Evolutionary conservation across 257 asterid species (phyloP).

Genomic region (Anisodus tanguticus): DNA sequence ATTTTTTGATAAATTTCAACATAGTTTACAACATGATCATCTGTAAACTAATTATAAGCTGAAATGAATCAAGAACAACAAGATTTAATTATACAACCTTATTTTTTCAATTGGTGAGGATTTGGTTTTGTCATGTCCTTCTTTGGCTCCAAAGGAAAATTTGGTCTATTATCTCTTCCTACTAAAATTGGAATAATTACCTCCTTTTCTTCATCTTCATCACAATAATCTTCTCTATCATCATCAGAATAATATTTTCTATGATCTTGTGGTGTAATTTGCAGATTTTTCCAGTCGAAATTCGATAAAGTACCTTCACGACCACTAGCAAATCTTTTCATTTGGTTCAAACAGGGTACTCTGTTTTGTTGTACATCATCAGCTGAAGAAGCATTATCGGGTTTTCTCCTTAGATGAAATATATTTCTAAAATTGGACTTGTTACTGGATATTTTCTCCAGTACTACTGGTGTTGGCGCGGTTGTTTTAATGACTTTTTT

Average conservation of each 20-base stretch:
- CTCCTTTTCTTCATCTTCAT: conserved; percentile 48
- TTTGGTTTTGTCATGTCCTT: conserved; percentile 76
- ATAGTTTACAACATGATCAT: not conserved
- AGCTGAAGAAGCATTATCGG: conserved; percentile 31
- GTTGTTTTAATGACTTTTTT: not conserved
- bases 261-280: conserved; percentile 46
- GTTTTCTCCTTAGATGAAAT: conserved; percentile 39
- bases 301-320: conserved; percentile 55
- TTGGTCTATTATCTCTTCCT: conserved; percentile 29
- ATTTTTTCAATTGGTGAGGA: conserved; percentile 51
- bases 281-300: conserved; percentile 66
- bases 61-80: not conserved
- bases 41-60: not conserved
- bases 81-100: not conserved
- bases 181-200: conserved; percentile 44
- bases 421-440: conserved; percentile 29
- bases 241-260: conserved; percentile 47
- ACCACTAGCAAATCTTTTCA: conserved; percentile 73
- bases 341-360: conserved; percentile 47
- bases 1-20: not conserved
- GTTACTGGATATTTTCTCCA: not conserved
- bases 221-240: conserved; percentile 38
- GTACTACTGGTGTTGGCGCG: not conserved
- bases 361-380: conserved; percentile 24
- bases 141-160: conserved; percentile 63